Evolutionary conservation across 305 asterid species (phyloP).

Genomic region (Fraxinus paxiana): DNA sequence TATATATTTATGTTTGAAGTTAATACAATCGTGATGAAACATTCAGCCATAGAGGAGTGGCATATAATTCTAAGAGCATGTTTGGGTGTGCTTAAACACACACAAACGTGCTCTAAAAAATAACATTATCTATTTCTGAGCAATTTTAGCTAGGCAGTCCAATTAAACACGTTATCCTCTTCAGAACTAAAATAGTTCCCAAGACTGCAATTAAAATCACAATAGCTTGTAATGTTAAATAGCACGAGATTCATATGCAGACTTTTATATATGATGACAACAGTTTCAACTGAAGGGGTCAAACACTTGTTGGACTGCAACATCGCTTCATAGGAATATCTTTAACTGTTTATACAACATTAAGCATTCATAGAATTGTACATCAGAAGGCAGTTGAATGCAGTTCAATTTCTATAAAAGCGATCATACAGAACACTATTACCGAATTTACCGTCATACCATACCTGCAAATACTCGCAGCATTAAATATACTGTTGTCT

Average conservation of each 20-base stretch:
- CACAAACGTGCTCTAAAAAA: background rate
- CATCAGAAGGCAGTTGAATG: background rate
- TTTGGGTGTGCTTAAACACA: background rate
- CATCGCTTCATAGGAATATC: background rate
- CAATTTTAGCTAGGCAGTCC: background rate
- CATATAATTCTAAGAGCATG: background rate
- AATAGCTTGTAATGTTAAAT: background rate
- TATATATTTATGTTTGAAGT: background rate
- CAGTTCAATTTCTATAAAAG: conserved; percentile 8
- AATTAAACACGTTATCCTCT: background rate
- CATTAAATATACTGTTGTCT: conserved; percentile 49
- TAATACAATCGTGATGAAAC: background rate
- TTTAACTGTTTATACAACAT: background rate
- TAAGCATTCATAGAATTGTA: background rate
- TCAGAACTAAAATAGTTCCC: background rate
- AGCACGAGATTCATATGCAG: background rate
- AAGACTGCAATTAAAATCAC: background rate
- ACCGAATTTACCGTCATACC: background rate
- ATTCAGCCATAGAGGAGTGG: background rate
- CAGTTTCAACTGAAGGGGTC: background rate
- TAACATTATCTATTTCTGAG: background rate
- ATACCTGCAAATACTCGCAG: conserved; percentile 62
- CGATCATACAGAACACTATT: conserved; percentile 1
- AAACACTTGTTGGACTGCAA: background rate
- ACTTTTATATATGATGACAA: background rate